Evolutionary conservation across 176 grass and related monocot genomes (phyloP), one percentile per base, ranked within the genome.

Genomic region (Oryza punctata): DNA sequence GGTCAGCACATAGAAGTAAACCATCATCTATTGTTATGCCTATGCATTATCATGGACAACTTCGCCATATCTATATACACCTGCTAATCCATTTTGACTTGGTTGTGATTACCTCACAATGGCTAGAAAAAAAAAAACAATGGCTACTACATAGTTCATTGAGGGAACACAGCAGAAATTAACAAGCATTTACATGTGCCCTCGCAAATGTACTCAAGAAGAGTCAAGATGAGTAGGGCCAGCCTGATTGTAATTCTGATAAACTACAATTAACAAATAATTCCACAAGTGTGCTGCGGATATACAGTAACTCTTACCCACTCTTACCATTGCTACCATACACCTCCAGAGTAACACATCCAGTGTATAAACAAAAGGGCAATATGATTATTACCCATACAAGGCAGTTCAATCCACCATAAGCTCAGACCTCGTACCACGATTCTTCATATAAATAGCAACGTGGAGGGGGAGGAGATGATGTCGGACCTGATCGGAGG

Each of bases 401-500:
- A 70, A 54, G 63, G 3, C 16, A 60, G 19, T 50, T 8, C 37
- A 64, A 21, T 80, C 63, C 61, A 63, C 15, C 73, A 1, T 54
- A 73, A 71, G 0, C 38, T 70, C 18, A 64, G 54, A 35, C 27
- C 32, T 77, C 18, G 5, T 35, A 35, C 33, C 33, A 35, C 33
- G 33, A n/a, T 18, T 71, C 44, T 43, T 70, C 18, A 54, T 23
- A 23, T 10, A 60, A 60, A 23, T 10, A n/a, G 54, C 18, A 60
- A 18, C 37, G 2, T 16, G 18, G 50, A 7, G 6, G 16, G 15
- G 15, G 37, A 38, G 37, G 37, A 8, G 45, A 13, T 15, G 45
- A 15, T 47, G 45, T 54, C 21, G 18, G 50, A 54, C 37, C 37
- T 38, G 89, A 24, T 77, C 82, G 5, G 80, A 81, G 47, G 87